Base-by-base conservation (phyloP, 352 stramenopile genomes). In the Phytopythium kandeliae region DNA sequence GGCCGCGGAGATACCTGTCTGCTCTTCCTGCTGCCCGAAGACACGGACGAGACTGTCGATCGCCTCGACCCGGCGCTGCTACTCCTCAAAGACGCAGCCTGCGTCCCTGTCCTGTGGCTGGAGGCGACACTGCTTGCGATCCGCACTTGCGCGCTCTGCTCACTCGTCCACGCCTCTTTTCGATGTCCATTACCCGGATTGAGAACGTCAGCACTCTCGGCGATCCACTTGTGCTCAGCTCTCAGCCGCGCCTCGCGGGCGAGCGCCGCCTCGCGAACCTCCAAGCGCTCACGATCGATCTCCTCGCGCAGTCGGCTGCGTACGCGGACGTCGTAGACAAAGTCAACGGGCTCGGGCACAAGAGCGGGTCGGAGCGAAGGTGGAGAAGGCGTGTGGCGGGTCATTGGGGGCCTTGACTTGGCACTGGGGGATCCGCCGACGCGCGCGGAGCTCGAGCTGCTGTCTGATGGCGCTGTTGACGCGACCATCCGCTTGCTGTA, bases 281-380 rank as follows among this genome's bases (percentile, higher is more conserved):
- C 55, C 1, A 34, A 21, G 7, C 81, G 78, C 24, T 86, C 72
- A 21, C 40, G 52, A 43, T 92, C 81, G 38, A 89, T 60, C 45
- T 72, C 58, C n/a, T 82, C 63, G 6, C 81, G 71, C 26, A 92
- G 58, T 44, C 58, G 56, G 28, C 76, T 69, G 25, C 80, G 67
- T 15, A 76, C 56, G 36, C 61, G 50, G 25, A 88, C 48, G 56
- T 92, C 78, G 58, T 92, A 92, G 4, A 88, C 74, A 60, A 85
- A 92, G 49, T 92, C 80, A 3, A 88, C 48, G 0, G 58, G 46
- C 19, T 71, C 54, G 25, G n/a, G n/a, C 35, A 22, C 6, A 24
- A 31, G 15, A 15, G 26, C 17, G 5, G 24, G 41, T 19, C n/a
- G n/a, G n/a, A n/a, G 4, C 28, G 37, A 10, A 37, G 34, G 7